phyloP scores from a whole-genome alignment of 2,329 filamentous ascomycete species.

The Phyllosticta citriasiana region DNA sequence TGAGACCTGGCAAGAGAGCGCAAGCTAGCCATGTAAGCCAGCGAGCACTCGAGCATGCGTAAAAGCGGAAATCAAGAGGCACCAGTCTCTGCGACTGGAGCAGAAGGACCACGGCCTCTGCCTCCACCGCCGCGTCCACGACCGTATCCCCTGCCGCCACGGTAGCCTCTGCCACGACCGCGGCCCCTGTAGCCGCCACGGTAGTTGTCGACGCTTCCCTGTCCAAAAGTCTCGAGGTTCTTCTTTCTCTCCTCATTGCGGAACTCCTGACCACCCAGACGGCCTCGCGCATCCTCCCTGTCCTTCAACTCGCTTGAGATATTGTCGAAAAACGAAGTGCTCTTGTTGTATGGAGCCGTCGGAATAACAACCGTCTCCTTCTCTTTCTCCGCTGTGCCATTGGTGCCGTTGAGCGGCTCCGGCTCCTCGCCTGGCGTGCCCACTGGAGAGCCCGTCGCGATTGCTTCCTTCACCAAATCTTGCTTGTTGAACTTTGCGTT shows the following conservation, averaged over 20 bases:
- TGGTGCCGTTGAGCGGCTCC: constrained; percentile 25
- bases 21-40: too few relatives aligned
- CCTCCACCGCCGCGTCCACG: constrained; percentile 34
- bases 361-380: constrained; percentile 39
- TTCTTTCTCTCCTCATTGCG: constrained; percentile 85
- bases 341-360: constrained; percentile 63
- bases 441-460: constrained; percentile 64
- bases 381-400: constrained; percentile 20
- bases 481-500: constrained; percentile 89
- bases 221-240: constrained; percentile 92
- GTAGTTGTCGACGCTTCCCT: constrained; percentile 83
- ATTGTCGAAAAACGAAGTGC: constrained; percentile 92
- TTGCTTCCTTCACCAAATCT: constrained; percentile 79
- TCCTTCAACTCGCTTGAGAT: constrained; percentile 93
- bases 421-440: constrained; percentile 26
- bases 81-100: not conserved
- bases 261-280: constrained; percentile 75
- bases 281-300: constrained; percentile 59
- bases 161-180: constrained; percentile 53
- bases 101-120: not conserved
- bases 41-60: too few relatives aligned
- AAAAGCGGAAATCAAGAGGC: too few relatives aligned
- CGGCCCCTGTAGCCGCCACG: constrained; percentile 70
- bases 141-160: constrained; percentile 34
- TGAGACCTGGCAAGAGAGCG: too few relatives aligned